Evolutionary conservation across 2,329 filamentous ascomycete genomes (phyloP), one percentile per base, ranked within the genome.

Genomic region (Penicillium sp.): DNA sequence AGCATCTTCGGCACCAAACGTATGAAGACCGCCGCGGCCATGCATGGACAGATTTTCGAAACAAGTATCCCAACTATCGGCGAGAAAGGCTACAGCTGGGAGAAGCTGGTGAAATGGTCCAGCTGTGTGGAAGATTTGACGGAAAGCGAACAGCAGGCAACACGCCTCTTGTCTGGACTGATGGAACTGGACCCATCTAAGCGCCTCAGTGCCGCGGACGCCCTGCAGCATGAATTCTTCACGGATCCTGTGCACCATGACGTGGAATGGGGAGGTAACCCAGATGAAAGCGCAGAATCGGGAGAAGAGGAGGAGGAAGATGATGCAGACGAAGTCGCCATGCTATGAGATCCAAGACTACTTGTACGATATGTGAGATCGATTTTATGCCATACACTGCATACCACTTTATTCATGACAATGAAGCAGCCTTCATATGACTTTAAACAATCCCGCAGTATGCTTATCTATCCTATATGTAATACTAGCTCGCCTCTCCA

Each of bases 41-140:
- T 96, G 50, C 94, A 99, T 70, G 94, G 94, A 1, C 90, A 92
- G 68, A 86, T 96, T 57, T 91, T 97, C 62, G 92, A 99, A 75
- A 94, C 91, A 0, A 96, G 86, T 58, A 92, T 99, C 56, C 93
- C 93, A 1, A 97, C 91, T 1, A 89, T 99, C 65, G 91, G 90
- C 43, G 86, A 89, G 63, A 84, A 86, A 43, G 94, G 94, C 0
- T 96, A 96, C 72, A 87, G 85, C 5, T 86, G 96, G 66, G 91
- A 96, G 75, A 94, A 96, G 77, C 94, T 99, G 65, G 88, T 99
- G 61, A 81, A 96, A 48, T 99, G 94, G 94, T 94, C 91, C 69
- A 96, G 91, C 27, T 90, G 89, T 59, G 85, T 91, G 23, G 87
- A 85, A 55, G 82, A 83, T 59, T 81, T 83, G 62, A 77, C 76